These are phyloP conservation scores for Exophiala dermatitidis DNA, from an alignment of 2,329 filamentous ascomycete species.

Conservation along the genomic window DNA sequence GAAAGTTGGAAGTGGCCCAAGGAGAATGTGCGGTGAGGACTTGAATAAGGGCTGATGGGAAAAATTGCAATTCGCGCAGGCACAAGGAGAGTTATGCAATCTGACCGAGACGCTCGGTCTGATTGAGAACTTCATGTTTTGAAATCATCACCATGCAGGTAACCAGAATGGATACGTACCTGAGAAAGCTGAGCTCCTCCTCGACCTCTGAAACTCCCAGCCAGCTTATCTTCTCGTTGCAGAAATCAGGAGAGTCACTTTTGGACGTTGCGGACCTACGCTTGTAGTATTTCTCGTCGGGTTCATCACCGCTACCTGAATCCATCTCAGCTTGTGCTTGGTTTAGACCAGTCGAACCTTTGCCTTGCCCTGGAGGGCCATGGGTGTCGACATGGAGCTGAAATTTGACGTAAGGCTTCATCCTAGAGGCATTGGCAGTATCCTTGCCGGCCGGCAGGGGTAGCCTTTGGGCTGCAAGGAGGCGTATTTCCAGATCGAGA, in stretches of 20 bases:
- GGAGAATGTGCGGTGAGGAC: constrained; percentile 6
- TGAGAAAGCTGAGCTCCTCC: constrained; percentile 64
- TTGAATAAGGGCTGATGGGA: neutral
- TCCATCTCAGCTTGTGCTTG: constrained; percentile 26
- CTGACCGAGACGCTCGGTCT: neutral
- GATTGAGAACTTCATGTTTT: neutral
- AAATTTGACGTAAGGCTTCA: constrained; percentile 69
- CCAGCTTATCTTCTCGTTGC: constrained; percentile 54
- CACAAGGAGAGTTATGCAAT: neutral
- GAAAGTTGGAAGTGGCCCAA: neutral
- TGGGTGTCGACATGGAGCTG: constrained; percentile 71
- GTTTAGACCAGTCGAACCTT: constrained; percentile 46
- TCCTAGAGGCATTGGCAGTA: constrained; percentile 37
- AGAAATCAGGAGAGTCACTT: constrained; percentile 60
- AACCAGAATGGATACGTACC: constrained; percentile 45
- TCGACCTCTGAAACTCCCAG: constrained; percentile 50
- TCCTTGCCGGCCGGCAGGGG: constrained; percentile 54
- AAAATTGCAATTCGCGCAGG: neutral
- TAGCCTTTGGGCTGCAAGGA: constrained; percentile 71
- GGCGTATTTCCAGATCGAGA: constrained; percentile 61
- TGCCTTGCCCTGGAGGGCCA: constrained; percentile 36
- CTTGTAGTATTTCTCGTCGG: constrained; percentile 46
- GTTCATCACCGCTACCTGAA: constrained; percentile 42
- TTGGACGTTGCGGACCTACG: constrained; percentile 49
- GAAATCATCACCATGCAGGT: neutral